phyloP scores from a whole-genome alignment of 139 green algal genomes.

The Chlorella vulgaris region DNA sequence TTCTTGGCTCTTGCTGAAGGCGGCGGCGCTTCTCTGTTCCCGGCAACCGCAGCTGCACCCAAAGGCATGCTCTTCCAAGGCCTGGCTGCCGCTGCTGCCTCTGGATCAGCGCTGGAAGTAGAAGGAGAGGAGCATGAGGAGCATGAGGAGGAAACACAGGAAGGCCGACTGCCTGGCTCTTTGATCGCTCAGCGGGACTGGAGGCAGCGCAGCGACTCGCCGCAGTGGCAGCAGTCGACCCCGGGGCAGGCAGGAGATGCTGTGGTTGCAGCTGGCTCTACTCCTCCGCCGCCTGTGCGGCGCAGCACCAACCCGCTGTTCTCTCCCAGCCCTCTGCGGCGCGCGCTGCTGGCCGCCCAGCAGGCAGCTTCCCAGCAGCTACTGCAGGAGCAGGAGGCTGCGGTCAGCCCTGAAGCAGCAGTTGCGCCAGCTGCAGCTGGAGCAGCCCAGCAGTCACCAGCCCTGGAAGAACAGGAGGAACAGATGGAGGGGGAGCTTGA shows the following conservation, averaged over 20 bases:
- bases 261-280: background rate
- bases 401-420: background rate
- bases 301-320: background rate
- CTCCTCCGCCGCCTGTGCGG: too few species aligned
- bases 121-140: background rate
- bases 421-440: background rate
- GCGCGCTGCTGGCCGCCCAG: background rate
- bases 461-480: too few species aligned
- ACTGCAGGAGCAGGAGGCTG: background rate
- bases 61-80: too few species aligned
- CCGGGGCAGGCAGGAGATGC: background rate
- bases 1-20: too few species aligned
- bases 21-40: too few species aligned
- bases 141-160: too few species aligned
- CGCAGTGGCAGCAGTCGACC: background rate
- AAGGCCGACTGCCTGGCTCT: too few species aligned
- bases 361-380: background rate
- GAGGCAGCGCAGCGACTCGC: conserved; percentile 10
- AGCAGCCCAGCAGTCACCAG: background rate
- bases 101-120: background rate
- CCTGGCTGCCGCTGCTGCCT: too few species aligned
- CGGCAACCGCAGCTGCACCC: too few species aligned
- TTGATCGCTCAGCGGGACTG: background rate
- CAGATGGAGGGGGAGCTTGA: background rate
- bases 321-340: background rate